Base-by-base conservation (phyloP, 129 eudicot species). In the Scalesia atractyloides region DNA sequence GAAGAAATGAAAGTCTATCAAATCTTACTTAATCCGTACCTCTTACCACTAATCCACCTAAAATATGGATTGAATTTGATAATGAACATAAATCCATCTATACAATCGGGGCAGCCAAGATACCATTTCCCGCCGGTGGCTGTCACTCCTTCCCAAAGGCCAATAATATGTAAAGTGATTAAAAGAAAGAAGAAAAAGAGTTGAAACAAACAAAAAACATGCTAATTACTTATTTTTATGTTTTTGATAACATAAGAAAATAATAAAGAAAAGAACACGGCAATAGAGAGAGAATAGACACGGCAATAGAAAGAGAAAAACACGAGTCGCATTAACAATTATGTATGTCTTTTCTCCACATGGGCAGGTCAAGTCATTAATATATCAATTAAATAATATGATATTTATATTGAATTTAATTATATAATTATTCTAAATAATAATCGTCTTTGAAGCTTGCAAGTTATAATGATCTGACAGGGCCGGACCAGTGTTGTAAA, bases 121-220 rank as follows among this genome's bases (percentile, higher is more conserved):
- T 17, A n/a, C 9, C 34, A 30, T 30, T 30, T 30, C 4, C 34
- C 34, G 2, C 46, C 10, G 46, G 10, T 41, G 46, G 46, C 10
- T 41, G 46, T 9, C 46, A 41, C 46, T 41, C 10, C 46, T 41
- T 41, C 46, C 44, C 11, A 41, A 41, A 41, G 46, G 46, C 46
- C 46, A 41, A 41, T 41, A 41, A 8, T 1, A 39, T 39, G 44
- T 8, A 39, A 39, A 39, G 44, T 39, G 44, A 30, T 30, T 30
- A 30, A 30, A 39, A 39, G 9, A 8, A 41, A 41, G 10, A 41
- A 41, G 10, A 41, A 41, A 41, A 41, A 9, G 9, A 9, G 9
- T 41, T 44, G 11, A 58, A 13, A 72, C 76, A 58, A 58, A 72
- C 46, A 58, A 15, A 61, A 73, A 14, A 73, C 46, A 41, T 9